Evolutionary conservation across 345 rosid genomes (phyloP).

Genomic region (Hibiscus syriacus): DNA sequence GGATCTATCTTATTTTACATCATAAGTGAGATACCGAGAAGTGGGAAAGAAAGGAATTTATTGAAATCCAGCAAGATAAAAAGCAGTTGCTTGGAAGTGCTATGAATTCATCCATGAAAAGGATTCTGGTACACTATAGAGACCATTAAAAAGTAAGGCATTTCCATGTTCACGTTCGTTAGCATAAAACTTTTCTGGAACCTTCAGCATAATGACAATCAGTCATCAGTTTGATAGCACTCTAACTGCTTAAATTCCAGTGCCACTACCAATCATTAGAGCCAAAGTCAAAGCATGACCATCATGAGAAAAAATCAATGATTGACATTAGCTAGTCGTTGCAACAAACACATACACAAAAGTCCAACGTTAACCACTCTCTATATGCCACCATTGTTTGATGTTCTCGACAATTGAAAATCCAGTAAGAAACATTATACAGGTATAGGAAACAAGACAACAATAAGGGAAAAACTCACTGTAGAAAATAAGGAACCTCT

Average conservation of each 20-base stretch:
- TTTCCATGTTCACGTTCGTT: background rate
- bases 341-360: too few relatives aligned
- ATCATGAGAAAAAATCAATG: background rate
- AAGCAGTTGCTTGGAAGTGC: background rate
- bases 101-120: background rate
- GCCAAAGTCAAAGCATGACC: background rate
- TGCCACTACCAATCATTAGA: background rate
- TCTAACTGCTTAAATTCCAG: background rate
- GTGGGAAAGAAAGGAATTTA: background rate
- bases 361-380: background rate
- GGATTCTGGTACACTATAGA: too few relatives aligned
- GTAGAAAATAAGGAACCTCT: constrained; percentile 50
- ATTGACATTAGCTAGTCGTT: too few relatives aligned
- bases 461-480: constrained; percentile 23
- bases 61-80: background rate
- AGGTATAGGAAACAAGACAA: background rate
- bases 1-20: background rate
- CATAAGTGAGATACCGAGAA: background rate
- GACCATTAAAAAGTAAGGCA: background rate
- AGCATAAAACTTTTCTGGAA: background rate
- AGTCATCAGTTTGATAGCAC: background rate
- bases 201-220: background rate
- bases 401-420: background rate
- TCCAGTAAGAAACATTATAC: background rate
- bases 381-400: background rate